Percentiles rank a stretch among this genome's conserved stretches.
Conservation (phyloP, 139 green algal species). For the Micractinium sp. region DNA sequence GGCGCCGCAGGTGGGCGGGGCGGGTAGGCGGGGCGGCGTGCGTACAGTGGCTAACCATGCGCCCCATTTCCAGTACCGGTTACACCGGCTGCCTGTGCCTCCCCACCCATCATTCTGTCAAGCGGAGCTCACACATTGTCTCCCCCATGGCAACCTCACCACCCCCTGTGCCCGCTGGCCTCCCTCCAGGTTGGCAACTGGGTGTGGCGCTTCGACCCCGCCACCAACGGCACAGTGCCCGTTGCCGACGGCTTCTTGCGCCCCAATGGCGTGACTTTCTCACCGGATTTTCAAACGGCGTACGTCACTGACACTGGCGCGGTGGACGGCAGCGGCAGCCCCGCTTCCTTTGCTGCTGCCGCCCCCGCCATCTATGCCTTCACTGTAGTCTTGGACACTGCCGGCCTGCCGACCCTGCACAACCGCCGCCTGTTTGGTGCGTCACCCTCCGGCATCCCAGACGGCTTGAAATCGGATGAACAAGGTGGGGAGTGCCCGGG, state of each 20-base stretch:
- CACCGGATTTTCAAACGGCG: neutral
- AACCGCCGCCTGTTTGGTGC: neutral
- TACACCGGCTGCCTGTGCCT: no score
- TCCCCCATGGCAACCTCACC: neutral
- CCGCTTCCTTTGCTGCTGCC: neutral
- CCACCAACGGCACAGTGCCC: neutral
- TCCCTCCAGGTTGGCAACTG: neutral
- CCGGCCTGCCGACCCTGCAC: neutral
- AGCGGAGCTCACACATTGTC: neutral
- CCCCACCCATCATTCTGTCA: no score
- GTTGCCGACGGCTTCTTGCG: neutral
- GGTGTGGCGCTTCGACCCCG: neutral
- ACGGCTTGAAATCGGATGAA: neutral
- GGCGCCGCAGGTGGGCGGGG: no score
- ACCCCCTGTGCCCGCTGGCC: no score
- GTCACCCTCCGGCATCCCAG: neutral
- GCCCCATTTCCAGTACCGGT: no score
- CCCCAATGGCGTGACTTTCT: neutral
- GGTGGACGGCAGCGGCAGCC: neutral
- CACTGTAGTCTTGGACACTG: neutral
- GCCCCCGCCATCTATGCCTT: neutral
- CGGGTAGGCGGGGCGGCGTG: no score
- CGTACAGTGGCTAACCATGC: no score
- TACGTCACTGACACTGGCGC: neutral
- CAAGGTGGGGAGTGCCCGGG: neutral